Evolutionary conservation across 2,329 filamentous ascomycete species (phyloP).

Genomic region (Cladosporium sp.): DNA sequence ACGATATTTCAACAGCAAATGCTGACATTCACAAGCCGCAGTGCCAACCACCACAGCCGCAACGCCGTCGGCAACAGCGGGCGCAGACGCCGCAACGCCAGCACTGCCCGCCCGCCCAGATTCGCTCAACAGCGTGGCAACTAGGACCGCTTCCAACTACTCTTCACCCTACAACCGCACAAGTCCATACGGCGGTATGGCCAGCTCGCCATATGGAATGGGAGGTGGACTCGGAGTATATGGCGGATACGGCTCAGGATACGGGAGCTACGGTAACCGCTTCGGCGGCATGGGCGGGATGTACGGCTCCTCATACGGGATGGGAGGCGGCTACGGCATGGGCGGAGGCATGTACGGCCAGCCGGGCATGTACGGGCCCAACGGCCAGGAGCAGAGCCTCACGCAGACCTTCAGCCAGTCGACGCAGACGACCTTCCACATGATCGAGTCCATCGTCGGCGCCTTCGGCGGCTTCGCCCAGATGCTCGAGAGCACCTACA

Average conservation of each 20-base stretch:
- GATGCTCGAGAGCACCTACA: constrained; percentile 99
- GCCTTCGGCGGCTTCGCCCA: constrained; percentile 97
- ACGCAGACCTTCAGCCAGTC: constrained; percentile 94
- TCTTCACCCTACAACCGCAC: constrained; percentile 41
- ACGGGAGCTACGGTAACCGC: constrained; percentile 17
- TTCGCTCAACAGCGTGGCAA: constrained; percentile 70
- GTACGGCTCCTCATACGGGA: constrained; percentile 24
- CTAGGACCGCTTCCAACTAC: constrained; percentile 81
- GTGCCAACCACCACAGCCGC: constrained; percentile 40
- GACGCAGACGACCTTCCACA: constrained; percentile 94
- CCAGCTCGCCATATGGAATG: constrained; percentile 43
- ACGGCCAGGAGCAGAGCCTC: constrained; percentile 74
- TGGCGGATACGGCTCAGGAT: constrained; percentile 17
- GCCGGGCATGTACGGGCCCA: constrained; percentile 46
- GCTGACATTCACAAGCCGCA: constrained; percentile 34
- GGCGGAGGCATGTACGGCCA: constrained; percentile 25
- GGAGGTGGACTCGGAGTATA: constrained; percentile 41
- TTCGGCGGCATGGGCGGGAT: constrained; percentile 24
- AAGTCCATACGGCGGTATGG: constrained; percentile 39
- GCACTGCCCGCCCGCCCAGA: constrained; percentile 75
- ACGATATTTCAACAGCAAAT: constrained; percentile 22
- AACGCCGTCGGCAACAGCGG: constrained; percentile 36
- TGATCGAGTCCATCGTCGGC: constrained; percentile 93
- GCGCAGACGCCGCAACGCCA: constrained; percentile 46
- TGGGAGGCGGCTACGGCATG: constrained; percentile 31